Evolutionary conservation across 2,329 filamentous ascomycete genomes (phyloP), one percentile per base, ranked within the genome.

Genomic region (Fusarium udum): DNA sequence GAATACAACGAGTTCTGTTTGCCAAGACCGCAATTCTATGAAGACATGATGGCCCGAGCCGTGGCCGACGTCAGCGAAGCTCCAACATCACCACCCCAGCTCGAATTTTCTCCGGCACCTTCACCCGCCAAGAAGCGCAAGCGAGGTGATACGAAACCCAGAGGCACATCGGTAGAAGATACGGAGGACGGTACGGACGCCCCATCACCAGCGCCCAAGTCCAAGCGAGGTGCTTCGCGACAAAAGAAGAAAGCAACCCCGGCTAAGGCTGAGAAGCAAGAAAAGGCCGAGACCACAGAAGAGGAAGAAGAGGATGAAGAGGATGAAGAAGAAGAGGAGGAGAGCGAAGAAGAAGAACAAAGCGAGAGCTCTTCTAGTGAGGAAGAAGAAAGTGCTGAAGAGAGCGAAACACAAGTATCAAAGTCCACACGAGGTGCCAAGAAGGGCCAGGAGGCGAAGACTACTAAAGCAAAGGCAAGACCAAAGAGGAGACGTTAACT

Each of bases 1-100:
- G 85, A 88, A 66, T 93, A 91, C 79, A 86, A 89, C 61, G 89
- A 92, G 32, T 94, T 94, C 74, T 85, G 87, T 34, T 85, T 94
- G 9, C 91, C 91, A 0, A 43, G 59, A 14, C 78, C 78, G 22
- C 82, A 86, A 3, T 88, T 84, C 77, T 81, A 84, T 68, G 84
- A 86, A 24, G 69, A 83, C 63, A 88, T 87, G 78, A 82, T 85
- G 80, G 82, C 83, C 53, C 83, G 84, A 61, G 84, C 83, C 20
- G 77, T 82, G 6, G 85, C 84, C 18, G 82, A 84, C 53, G 81
- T 84, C 7, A 86, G 84, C 75, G 87, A 88, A 69, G 85, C 85
- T 55, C 79, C 84, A 14, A 82, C 84, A 32, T 85, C 86, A n/a
- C 86, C 86, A 3, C 77, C 84, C 1, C 80, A 85, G 53, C 82